Percentiles rank a stretch among this genome's conserved stretches.
These are phyloP conservation scores for Microbotryum lychnidis-dioicae DNA, from an alignment of 1,284 basidiomycete species.

Conservation along the genomic window DNA sequence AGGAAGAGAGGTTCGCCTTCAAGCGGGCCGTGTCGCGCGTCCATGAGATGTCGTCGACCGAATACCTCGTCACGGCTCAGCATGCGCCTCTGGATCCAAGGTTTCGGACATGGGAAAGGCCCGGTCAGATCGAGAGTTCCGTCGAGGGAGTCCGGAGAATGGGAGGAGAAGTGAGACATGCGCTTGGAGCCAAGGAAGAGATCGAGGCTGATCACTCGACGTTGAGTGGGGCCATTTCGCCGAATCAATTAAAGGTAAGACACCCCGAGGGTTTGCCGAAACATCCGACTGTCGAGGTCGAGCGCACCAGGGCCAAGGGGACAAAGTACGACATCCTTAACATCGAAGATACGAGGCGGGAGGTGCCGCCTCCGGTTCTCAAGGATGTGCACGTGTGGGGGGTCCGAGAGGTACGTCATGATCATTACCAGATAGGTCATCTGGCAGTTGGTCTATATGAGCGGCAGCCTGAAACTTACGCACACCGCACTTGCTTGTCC, in stretches of 20 bases:
- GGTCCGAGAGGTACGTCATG: conserved; percentile 44
- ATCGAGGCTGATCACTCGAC: conserved; percentile 3
- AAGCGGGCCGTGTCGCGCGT: conserved; percentile 59
- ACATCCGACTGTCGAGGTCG: too few relatives aligned
- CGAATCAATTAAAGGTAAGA: conserved; percentile 10
- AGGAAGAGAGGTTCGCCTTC: conserved; percentile 34
- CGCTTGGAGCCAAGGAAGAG: conserved; percentile 11
- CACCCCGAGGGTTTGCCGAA: conserved; percentile 19
- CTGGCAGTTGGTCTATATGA: neutral
- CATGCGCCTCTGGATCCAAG: conserved; percentile 20
- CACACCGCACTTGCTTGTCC: conserved; percentile 8
- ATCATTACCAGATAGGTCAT: neutral
- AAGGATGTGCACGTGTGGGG: conserved; percentile 21
- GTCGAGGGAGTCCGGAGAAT: neutral
- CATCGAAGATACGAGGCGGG: neutral
- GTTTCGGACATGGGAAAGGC: conserved; percentile 25
- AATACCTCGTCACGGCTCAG: conserved; percentile 40
- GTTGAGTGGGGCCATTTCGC: conserved; percentile 24
- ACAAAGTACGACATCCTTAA: neutral
- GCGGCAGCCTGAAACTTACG: neutral
- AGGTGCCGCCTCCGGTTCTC: conserved; percentile 6
- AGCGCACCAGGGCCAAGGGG: conserved; percentile 10
- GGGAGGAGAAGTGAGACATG: neutral
- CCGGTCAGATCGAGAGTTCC: neutral
- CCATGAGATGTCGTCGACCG: conserved; percentile 55